Evolutionary conservation across 1,139 yeast genomes (phyloP), one percentile per base, ranked within the genome.

Genomic region (Candida sp.): DNA sequence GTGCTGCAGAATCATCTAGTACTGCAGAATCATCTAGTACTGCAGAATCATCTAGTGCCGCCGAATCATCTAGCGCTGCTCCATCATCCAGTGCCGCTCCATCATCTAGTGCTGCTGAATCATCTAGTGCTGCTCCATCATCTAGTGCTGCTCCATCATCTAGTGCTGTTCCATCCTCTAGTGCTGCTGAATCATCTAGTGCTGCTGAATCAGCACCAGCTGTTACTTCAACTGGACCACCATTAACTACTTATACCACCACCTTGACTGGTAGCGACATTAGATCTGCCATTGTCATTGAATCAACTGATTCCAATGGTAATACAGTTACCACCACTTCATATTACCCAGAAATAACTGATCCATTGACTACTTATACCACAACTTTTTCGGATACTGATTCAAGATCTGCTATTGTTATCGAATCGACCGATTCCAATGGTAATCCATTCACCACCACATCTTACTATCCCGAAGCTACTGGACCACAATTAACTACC

Each of bases 1-100:
- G 35, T 33, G 12, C 43, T 3, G 43, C 40, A 33, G 50, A 49
- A 5, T n/a, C n/a, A n/a, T n/a, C n/a, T n/a, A n/a, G n/a, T n/a
- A n/a, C n/a, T n/a, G n/a, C n/a, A n/a, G n/a, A n/a, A n/a, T 35
- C 43, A 5, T 39, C 36, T 19, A n/a, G n/a, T n/a, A n/a, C n/a
- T n/a, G n/a, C n/a, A n/a, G n/a, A n/a, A n/a, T n/a, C n/a, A n/a
- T n/a, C n/a, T n/a, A 23, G 43, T 19, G 42, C 45, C 30, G 48
- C 29, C 1, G 38, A 6, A 9, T 25, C 29, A 6, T 44, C 49
- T 15, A n/a, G n/a, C n/a, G n/a, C n/a, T n/a, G n/a, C n/a, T n/a
- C 29, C 47, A 4, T 42, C 48, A 1, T 7, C 43, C 11, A 30
- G 41, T n/a, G 39, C 47, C 35, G 41, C 45, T 21, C n/a, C n/a